A percentile compares a stretch with the other conserved stretches of the same genome.
phyloP scores from a whole-genome alignment of 805 yeast genomes.

The Candida odintsovae region DNA sequence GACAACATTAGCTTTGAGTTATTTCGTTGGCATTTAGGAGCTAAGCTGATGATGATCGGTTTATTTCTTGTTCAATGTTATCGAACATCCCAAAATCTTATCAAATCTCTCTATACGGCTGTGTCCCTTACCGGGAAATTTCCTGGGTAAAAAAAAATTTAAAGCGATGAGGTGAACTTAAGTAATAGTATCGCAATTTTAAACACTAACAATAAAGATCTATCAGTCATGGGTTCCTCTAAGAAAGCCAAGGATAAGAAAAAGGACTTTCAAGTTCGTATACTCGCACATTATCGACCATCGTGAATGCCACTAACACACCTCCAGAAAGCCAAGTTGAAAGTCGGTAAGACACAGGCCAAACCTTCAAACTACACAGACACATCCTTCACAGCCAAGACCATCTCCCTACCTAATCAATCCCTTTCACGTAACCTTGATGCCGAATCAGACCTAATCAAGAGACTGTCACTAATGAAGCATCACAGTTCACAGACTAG shows the following conservation, averaged over 20 bases:
- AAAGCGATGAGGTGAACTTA: background rate
- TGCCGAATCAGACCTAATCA: conserved; percentile 43
- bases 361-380: conserved; percentile 75
- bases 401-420: conserved; percentile 36
- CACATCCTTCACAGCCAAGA: conserved; percentile 74
- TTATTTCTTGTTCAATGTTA: too few species aligned
- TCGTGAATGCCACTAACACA: background rate
- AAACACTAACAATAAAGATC: background rate
- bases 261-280: conserved; percentile 55
- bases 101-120: background rate
- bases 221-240: conserved; percentile 39
- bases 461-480: conserved; percentile 60
- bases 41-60: too few species aligned
- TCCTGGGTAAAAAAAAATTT: background rate
- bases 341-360: conserved; percentile 78
- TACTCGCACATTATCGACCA: background rate
- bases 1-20: too few species aligned
- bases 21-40: too few species aligned
- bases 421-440: conserved; percentile 22
- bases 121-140: background rate
- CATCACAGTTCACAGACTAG: conserved; percentile 71
- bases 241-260: conserved; percentile 58
- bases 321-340: conserved; percentile 60
- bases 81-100: too few species aligned
- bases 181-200: background rate